Evolutionary conservation across 2,329 filamentous ascomycete genomes (phyloP).

Genomic region (Dothiorella sarmentorum): DNA sequence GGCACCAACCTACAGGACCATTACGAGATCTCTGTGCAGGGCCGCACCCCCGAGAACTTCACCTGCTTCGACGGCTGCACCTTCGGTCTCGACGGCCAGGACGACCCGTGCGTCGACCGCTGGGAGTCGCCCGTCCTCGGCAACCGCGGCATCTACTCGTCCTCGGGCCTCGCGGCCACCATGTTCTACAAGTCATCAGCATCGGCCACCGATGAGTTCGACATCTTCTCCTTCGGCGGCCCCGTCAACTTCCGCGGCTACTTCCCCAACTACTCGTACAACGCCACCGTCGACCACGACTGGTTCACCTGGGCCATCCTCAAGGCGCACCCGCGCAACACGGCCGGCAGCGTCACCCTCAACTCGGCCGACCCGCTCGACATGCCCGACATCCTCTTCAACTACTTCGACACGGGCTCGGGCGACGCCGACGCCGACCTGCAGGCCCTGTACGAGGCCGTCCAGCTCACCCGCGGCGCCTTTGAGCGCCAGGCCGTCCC

Average conservation of each 20-base stretch:
- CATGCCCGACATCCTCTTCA: constrained; percentile 53
- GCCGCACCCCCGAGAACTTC: constrained; percentile 39
- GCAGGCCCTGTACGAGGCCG: constrained; percentile 53
- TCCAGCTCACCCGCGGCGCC: constrained; percentile 49
- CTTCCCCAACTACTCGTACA: constrained; percentile 52
- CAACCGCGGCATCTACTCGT: constrained; percentile 42
- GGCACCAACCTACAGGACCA: constrained; percentile 64
- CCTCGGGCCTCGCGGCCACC: constrained; percentile 53
- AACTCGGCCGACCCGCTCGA: constrained; percentile 61
- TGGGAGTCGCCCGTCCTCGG: constrained; percentile 35
- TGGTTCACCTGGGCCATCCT: constrained; percentile 53
- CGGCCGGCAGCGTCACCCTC: constrained; percentile 59
- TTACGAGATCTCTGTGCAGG: constrained; percentile 54
- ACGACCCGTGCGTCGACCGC: constrained; percentile 43
- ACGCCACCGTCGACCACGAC: constrained; percentile 42
- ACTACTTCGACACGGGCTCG: constrained; percentile 43
- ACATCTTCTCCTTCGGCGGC: constrained; percentile 55
- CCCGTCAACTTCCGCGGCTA: constrained; percentile 56
- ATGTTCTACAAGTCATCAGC: constrained; percentile 38
- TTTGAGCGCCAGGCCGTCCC: constrained; percentile 30
- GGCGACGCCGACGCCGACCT: constrained; percentile 49
- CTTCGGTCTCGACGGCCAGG: constrained; percentile 28
- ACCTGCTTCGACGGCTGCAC: constrained; percentile 37
- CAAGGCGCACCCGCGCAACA: constrained; percentile 62
- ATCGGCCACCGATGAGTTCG: constrained; percentile 47